Evolutionary conservation across 768 basidiomycete genomes (phyloP), one percentile per base, ranked within the genome.

Genomic region (Tricholomella constricta): DNA sequence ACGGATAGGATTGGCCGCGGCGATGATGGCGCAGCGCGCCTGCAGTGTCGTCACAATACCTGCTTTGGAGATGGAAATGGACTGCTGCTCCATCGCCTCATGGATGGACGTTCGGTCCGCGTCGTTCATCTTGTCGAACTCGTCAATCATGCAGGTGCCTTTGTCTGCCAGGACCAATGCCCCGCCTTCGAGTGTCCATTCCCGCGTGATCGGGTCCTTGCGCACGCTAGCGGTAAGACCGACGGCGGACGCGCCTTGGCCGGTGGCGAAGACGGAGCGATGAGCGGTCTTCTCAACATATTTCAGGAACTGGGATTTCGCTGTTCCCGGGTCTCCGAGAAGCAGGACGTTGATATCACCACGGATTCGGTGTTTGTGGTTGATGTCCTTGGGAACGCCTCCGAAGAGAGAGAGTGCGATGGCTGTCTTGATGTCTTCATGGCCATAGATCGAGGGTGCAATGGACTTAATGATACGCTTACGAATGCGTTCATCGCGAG

Each of bases 101-200:
- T 98, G 97, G 63, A 99, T 98, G 4, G 94, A 97, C 14, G 95
- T 98, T 62, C 96, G 81, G 69, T 99, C 96, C 14, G 92, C 82
- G 63, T 98, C 97, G 72, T 98, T 98, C 97, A 99, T 99, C 78
- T 99, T 99, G 77, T 99, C 97, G 69, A 99, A 98, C 69, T 98
- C 97, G 72, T 99, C 97, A 60, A 99, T 99, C 32, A 98, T 77
- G 65, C 97, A 98, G 23, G 89, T 92, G 11, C 97, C 97, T 72
- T 96, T 97, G 73, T 99, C 97, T 2, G 97, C 97, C 17, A 99
- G 78, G n/a, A 99, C 97, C 9, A 99, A 78, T 2, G 97, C 97
- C 8, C 97, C 97, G 12, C 97, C 97, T 71, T 99, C 97, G 23
- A 99, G 80, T 2, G 97, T 98, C 97, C 97, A 99, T 72, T 98